Base-by-base conservation (phyloP, 2,329 filamentous ascomycete species). In the Didymella glomerata region DNA sequence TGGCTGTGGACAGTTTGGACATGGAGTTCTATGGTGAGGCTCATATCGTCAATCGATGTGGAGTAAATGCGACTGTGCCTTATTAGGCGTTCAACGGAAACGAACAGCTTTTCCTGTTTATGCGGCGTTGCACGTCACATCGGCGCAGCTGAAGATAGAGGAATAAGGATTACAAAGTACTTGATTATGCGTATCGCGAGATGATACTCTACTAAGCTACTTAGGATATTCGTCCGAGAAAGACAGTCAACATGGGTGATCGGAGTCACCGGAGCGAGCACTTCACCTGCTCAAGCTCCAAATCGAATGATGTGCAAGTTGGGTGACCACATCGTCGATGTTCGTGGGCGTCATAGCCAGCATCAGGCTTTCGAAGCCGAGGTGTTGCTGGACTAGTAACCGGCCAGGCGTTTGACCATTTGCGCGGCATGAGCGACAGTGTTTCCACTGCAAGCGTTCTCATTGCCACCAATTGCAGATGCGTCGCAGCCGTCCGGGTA, bases 401-500 rank as follows among this genome's bases (percentile, higher is more conserved):
- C 56, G 1, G 24, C 49, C 38, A 58, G 24, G 22, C 34, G 57
- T 36, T 50, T 60, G 32, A 60, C 47, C 57, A 60, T 55, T 41
- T 55, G 57, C 41, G 51, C 48, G 13, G 51, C 50, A 32, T 50
- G 51, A 50, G 51, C 41, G 16, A 55, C 51, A 18, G 47, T 47
- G 34, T 51, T 55, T 41, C 38, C 40, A 22, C 14, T 24, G 24
- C 58, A 61, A 11, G 27, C 20, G 1, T 38, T 48, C 60, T 74
- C 69, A 28, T 74, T 74, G 16, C 81, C 81, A 60, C 81, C 81
- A 58, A 83, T 83, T 62, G 80, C 77, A 46, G 69, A 75, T 18
- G 72, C 76, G 20, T 74, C 75, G 50, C 75, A 77, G 3, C 72
- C 71, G 60, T 77, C 75, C 1, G 81, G 81, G 60, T 83, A 84